A percentile compares a stretch with the other conserved stretches of the same genome.
These are phyloP conservation scores for Lycium barbarum DNA, from an alignment of 257 asterid species.

Conservation along the genomic window DNA sequence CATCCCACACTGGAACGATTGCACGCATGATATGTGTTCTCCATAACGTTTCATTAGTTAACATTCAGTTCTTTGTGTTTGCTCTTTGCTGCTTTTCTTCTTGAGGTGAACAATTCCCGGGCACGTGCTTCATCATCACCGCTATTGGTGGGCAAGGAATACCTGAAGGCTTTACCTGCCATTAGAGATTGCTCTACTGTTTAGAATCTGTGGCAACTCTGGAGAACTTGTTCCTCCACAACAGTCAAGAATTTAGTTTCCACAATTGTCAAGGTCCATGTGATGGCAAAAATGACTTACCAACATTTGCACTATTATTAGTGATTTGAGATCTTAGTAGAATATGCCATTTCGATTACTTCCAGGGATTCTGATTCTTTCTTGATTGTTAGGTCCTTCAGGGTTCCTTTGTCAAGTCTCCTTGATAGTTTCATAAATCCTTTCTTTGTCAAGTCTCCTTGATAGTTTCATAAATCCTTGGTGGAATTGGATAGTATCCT, in stretches of 20 bases:
- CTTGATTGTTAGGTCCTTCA: conserved; percentile 13
- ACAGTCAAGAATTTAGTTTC: background rate
- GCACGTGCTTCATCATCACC: background rate
- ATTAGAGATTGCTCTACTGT: conserved; percentile 7
- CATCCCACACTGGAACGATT: background rate
- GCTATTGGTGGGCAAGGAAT: conserved; percentile 13
- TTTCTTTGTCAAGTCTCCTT: conserved; percentile 4
- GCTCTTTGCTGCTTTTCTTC: conserved; percentile 4
- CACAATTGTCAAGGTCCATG: conserved; percentile 20
- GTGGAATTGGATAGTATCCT: background rate
- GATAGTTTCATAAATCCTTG: conserved; percentile 11
- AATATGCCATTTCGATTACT: conserved; percentile 2
- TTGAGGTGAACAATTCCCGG: background rate
- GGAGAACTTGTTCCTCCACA: conserved; percentile 4
- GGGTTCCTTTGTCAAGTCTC: background rate
- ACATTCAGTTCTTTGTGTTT: background rate
- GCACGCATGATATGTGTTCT: background rate
- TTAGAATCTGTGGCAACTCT: background rate
- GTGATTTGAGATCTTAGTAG: conserved; percentile 21
- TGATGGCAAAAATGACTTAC: background rate
- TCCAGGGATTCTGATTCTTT: conserved; percentile 19
- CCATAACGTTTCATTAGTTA: background rate
- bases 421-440: conserved; percentile 19
- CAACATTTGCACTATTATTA: background rate
- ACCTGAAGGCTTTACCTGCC: conserved; percentile 22